A percentile compares a stretch with the other conserved stretches of the same genome.
phyloP scores from a whole-genome alignment of 106 monocot species.

The Acorus calamus region DNA sequence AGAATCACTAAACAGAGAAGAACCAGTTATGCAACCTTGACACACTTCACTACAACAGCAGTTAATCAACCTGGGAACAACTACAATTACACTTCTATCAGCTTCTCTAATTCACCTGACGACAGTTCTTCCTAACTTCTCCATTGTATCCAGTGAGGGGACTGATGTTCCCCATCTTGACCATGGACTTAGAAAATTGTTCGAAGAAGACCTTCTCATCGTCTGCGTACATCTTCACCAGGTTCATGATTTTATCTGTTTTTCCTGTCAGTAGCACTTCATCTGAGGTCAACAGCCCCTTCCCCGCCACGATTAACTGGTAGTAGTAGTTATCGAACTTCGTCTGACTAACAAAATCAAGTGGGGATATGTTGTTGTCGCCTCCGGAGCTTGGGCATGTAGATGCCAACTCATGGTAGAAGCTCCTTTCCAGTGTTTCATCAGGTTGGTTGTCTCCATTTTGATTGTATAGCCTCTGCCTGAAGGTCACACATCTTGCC shows the following conservation, averaged over 20 bases:
- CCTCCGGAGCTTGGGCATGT: constrained; percentile 17
- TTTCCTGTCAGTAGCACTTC: too few species aligned
- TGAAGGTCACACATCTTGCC: constrained; percentile 20
- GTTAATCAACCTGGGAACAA: not conserved
- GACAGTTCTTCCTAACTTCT: constrained; percentile 2
- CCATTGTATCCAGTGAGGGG: not conserved
- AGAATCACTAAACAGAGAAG: too few species aligned
- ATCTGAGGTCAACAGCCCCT: not conserved
- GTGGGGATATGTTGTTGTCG: constrained; percentile 22
- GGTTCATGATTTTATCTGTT: too few species aligned
- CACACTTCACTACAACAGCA: not conserved
- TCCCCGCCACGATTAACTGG: constrained; percentile 8
- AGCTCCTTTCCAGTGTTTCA: constrained; percentile 10
- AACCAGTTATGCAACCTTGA: not conserved
- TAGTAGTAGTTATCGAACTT: constrained; percentile 17
- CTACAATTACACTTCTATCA: not conserved
- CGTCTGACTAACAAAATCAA: constrained; percentile 4
- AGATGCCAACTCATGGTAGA: constrained; percentile 13
- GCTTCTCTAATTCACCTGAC: not conserved
- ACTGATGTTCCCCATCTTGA: too few species aligned
- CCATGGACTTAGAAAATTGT: too few species aligned
- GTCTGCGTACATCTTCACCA: too few species aligned
- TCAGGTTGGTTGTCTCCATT: constrained; percentile 10
- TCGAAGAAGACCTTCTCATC: too few species aligned
- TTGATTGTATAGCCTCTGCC: constrained; percentile 23